Conservation (phyloP, 441 rosid genomes). For the Iberis amara region DNA sequence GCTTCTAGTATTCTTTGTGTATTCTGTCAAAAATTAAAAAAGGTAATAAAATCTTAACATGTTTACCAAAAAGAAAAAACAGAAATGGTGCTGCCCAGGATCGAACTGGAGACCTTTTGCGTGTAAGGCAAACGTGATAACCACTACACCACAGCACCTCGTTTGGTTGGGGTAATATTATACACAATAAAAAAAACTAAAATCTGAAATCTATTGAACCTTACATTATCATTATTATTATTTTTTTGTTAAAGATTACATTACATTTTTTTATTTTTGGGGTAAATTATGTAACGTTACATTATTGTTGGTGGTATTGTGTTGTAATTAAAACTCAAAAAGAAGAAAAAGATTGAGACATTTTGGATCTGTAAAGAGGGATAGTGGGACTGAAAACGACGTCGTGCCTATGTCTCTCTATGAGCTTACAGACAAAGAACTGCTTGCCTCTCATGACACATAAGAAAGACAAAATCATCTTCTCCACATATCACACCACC, state of each 20-base stretch:
- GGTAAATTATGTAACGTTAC: background rate
- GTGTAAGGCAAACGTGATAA: conserved; percentile 82
- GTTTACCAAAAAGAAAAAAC: no score
- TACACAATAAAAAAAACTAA: no score
- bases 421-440: conserved; percentile 27
- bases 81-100: conserved; percentile 64
- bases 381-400: conserved; percentile 28
- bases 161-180: no score
- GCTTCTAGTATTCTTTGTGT: no score
- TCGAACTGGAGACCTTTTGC: conserved; percentile 74
- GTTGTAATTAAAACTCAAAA: background rate
- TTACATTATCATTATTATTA: no score
- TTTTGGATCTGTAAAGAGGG: conserved; percentile 19
- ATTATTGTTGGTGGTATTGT: conserved; percentile 10
- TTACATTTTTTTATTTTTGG: no score
- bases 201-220: no score
- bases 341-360: conserved; percentile 3
- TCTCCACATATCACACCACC: conserved; percentile 29
- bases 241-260: no score
- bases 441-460: conserved; percentile 30
- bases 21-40: no score
- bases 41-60: no score
- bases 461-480: conserved; percentile 29
- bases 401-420: conserved; percentile 25
- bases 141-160: conserved; percentile 83